phyloP scores from a whole-genome alignment of 768 basidiomycete species.

The Chlorophyllum brunneum region DNA sequence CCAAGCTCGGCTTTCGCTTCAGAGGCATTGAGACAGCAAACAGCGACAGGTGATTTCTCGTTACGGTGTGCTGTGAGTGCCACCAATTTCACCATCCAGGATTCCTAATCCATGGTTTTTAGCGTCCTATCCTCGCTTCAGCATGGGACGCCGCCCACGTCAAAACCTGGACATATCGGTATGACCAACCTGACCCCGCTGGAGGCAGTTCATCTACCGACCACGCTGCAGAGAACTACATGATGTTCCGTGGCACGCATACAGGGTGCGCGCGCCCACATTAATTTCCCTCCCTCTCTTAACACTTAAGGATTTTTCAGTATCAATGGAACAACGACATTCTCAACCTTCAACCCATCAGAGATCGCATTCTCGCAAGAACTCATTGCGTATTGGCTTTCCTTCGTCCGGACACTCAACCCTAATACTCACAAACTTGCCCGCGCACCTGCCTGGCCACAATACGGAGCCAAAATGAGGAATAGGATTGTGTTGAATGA shows the following conservation, averaged over 20 bases:
- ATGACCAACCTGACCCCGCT: constrained; percentile 53
- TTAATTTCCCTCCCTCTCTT: not conserved
- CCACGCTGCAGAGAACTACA: constrained; percentile 64
- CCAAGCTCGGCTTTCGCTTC: constrained; percentile 41
- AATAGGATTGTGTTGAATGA: constrained; percentile 45
- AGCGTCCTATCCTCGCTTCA: constrained; percentile 45
- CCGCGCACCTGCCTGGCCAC: constrained; percentile 47
- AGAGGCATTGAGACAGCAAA: constrained; percentile 36
- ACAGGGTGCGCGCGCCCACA: constrained; percentile 41
- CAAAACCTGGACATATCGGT: constrained; percentile 51
- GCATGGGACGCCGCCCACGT: constrained; percentile 31
- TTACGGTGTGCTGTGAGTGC: constrained; percentile 51
- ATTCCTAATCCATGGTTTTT: too few relatives aligned
- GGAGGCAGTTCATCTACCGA: constrained; percentile 28
- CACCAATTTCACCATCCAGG: too few relatives aligned
- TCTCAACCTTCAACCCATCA: constrained; percentile 40
- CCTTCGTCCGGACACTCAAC: constrained; percentile 54
- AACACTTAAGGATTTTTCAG: constrained; percentile 21
- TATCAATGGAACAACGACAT: constrained; percentile 49
- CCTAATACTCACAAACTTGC: constrained; percentile 53
- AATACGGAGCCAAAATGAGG: constrained; percentile 27
- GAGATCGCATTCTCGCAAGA: constrained; percentile 53
- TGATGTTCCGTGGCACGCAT: constrained; percentile 60
- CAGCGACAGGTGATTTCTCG: constrained; percentile 45
- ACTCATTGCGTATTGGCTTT: constrained; percentile 63